Conservation (phyloP, 192 early-diverging fungal species). For the Backusella westeae region DNA sequence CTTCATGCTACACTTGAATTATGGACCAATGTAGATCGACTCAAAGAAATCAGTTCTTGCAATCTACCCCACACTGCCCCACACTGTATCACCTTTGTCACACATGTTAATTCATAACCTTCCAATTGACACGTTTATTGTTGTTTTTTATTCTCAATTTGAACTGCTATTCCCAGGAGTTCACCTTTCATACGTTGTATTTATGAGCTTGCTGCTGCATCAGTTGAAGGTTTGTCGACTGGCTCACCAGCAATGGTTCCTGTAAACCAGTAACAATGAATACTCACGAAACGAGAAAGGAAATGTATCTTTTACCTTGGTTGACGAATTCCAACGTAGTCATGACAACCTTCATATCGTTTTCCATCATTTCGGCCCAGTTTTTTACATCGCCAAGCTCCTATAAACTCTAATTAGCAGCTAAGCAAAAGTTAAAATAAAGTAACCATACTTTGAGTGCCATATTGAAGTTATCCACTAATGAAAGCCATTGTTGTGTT, state of each 20-base stretch:
- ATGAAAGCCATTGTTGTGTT: constrained; percentile 75
- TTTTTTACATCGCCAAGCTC: constrained; percentile 86
- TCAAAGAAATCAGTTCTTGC: not conserved
- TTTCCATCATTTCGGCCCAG: constrained; percentile 83
- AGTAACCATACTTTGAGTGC: constrained; percentile 67
- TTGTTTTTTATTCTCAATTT: constrained; percentile 7
- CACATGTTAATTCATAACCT: not conserved
- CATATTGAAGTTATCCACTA: constrained; percentile 72
- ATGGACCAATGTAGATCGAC: not conserved
- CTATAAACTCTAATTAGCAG: constrained; percentile 29
- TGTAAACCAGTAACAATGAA: not conserved
- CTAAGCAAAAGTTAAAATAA: not conserved
- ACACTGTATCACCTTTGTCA: not conserved
- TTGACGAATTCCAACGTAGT: constrained; percentile 57
- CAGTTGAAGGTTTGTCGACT: not conserved
- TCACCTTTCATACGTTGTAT: not conserved
- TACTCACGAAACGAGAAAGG: too few species aligned
- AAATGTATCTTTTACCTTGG: constrained; percentile 18
- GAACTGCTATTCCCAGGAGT: not conserved
- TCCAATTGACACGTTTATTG: not conserved
- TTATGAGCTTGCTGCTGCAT: not conserved
- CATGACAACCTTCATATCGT: constrained; percentile 77
- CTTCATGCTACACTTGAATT: not conserved
- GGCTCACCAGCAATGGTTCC: constrained; percentile 3
- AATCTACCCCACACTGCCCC: constrained; percentile 1